Evolutionary conservation across 208 protist genomes (phyloP).

Genomic region (Wallacemonas collosoma): DNA sequence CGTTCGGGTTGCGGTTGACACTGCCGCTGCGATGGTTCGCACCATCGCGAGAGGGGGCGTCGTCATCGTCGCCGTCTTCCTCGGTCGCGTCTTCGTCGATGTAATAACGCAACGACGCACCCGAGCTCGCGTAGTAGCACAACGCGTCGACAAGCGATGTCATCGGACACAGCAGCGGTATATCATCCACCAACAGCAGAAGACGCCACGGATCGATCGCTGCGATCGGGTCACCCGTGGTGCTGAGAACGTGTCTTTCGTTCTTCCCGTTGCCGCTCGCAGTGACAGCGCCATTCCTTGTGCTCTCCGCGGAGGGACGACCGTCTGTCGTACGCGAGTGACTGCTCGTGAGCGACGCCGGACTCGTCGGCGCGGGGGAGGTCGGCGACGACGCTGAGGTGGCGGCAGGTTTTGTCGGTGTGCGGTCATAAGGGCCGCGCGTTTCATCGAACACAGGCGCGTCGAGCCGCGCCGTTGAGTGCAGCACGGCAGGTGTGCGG

Average conservation of each 20-base stretch:
- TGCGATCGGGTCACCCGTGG: not conserved
- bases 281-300: not conserved
- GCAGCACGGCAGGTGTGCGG: not conserved
- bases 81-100: slow-evolving; percentile 15
- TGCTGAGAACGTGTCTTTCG: not conserved
- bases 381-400: not conserved
- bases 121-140: slow-evolving; percentile 25
- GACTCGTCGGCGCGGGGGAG: not conserved
- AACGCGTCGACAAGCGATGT: slow-evolving; percentile 46
- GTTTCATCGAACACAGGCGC: slow-evolving; percentile 1
- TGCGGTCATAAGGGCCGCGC: not conserved
- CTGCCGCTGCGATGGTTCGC: not conserved
- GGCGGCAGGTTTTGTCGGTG: not conserved
- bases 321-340: slow-evolving; percentile 4
- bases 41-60: not conserved
- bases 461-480: not conserved
- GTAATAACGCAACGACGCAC: slow-evolving; percentile 30
- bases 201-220: slow-evolving; percentile 19
- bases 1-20: too few species aligned
- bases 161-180: slow-evolving; percentile 39
- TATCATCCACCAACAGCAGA: slow-evolving; percentile 44
- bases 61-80: slow-evolving; percentile 7
- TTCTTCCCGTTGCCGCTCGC: not conserved
- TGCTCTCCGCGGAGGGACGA: not conserved
- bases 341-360: not conserved